Evolutionary conservation across 352 stramenopile genomes (phyloP).

Genomic region (Phytopythium cucurbitacearum): DNA sequence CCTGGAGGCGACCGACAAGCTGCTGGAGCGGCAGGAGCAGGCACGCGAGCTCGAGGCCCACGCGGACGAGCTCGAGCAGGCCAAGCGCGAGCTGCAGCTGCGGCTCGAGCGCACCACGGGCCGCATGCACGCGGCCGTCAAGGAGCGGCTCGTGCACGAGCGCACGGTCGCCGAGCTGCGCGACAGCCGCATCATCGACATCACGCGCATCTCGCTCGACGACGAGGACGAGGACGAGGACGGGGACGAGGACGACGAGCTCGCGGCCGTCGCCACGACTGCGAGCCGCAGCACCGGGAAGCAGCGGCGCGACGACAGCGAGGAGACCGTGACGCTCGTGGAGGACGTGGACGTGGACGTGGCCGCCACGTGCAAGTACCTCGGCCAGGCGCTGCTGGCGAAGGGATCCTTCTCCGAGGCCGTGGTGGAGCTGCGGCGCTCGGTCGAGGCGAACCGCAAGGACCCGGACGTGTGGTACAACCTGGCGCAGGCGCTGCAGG

Average conservation of each 20-base stretch:
- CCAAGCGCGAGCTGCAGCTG: constrained; percentile 49
- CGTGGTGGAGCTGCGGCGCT: constrained; percentile 68
- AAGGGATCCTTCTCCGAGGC: constrained; percentile 56
- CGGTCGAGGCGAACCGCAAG: constrained; percentile 52
- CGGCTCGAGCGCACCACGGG: constrained; percentile 37
- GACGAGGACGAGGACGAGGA: constrained; percentile 36
- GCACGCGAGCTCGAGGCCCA: constrained; percentile 66
- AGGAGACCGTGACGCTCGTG: constrained; percentile 28
- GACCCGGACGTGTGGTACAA: constrained; percentile 78
- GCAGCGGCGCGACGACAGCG: constrained; percentile 15
- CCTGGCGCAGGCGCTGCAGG: constrained; percentile 58
- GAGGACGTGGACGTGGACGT: constrained; percentile 56
- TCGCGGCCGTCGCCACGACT: constrained; percentile 10
- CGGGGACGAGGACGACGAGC: constrained; percentile 19
- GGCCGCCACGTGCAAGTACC: constrained; percentile 65
- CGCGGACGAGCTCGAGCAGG: constrained; percentile 50
- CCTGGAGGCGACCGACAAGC: constrained; percentile 46
- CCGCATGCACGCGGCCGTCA: constrained; percentile 22
- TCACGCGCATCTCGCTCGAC: constrained; percentile 56
- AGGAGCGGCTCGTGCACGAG: constrained; percentile 31
- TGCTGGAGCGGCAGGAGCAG: constrained; percentile 60
- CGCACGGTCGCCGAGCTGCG: constrained; percentile 32
- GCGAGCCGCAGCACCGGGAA: constrained; percentile 2
- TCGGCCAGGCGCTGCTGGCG: constrained; percentile 66
- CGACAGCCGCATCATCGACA: constrained; percentile 62